A percentile compares a stretch with the other conserved stretches of the same genome.
phyloP scores from a whole-genome alignment of 108 stramenopile genomes.

The Parietichytrium sp. region DNA sequence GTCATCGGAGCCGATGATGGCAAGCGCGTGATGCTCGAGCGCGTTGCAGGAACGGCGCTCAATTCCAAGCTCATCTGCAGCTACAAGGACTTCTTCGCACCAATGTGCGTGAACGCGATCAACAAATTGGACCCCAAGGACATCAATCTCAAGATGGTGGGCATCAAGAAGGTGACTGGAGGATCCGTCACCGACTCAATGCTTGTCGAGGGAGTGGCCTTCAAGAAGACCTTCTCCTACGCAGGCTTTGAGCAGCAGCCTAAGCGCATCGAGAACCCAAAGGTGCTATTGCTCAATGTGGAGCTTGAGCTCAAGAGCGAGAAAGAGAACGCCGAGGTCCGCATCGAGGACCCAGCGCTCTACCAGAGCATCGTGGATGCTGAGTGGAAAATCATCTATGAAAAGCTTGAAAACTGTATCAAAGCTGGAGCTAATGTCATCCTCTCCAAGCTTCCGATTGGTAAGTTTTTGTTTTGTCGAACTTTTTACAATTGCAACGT shows the following conservation, averaged over 20 bases:
- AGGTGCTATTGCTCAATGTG: conserved; percentile 89
- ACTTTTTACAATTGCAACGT: neutral
- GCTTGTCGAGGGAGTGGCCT: conserved; percentile 93
- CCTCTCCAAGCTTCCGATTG: conserved; percentile 91
- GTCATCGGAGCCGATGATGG: conserved; percentile 58
- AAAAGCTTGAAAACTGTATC: conserved; percentile 91
- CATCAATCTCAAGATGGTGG: conserved; percentile 80
- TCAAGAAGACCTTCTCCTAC: conserved; percentile 98
- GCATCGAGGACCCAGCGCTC: conserved; percentile 89
- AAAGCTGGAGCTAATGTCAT: conserved; percentile 91
- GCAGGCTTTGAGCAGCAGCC: conserved; percentile 99
- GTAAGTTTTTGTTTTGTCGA: no score
- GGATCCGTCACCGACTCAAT: conserved; percentile 84
- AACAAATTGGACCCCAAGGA: conserved; percentile 66
- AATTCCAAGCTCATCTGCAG: conserved; percentile 95
- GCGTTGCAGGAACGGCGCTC: conserved; percentile 91
- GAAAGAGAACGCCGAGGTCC: conserved; percentile 98
- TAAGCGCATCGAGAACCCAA: conserved; percentile 83
- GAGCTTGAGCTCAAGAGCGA: conserved; percentile 97
- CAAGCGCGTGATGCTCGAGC: conserved; percentile 64
- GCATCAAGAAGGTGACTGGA: conserved; percentile 95
- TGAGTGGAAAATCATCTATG: conserved; percentile 98
- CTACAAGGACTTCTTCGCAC: conserved; percentile 93
- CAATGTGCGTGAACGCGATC: conserved; percentile 96
- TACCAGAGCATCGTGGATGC: conserved; percentile 99